Base-by-base conservation (phyloP, 495 filamentous ascomycete species). In the Penicillium longicatenatum region DNA sequence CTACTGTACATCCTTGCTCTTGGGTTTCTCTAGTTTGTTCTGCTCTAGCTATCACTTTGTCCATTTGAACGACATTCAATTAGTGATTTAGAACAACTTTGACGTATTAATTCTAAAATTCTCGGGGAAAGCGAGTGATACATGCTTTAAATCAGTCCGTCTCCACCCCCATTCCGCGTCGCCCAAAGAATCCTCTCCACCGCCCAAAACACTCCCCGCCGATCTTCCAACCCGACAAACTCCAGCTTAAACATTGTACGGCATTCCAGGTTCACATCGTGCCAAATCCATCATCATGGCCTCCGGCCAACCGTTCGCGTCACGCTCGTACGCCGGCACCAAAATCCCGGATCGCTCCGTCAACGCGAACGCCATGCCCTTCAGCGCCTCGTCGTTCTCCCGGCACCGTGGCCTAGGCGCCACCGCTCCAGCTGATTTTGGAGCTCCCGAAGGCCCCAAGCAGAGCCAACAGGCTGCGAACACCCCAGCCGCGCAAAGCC, bases 331-430 rank as follows among this genome's bases (percentile, higher is more conserved):
- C 63, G 71, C 70, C 42, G 69, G 75, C 53, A 67, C 73, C 54
- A 82, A 81, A 64, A 66, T 83, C 1, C 77, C 80, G 37, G 80
- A 83, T 24, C 80, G 80, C 39, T 77, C 78, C 4, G 47, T 72
- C 52, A 75, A 72, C 54, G 30, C 65, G 16, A 78, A 77, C 60
- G 68, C 73, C 39, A 66, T 73, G 52, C 74, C 78, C 10, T 81
- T 82, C 70, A 77, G 75, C 62, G 72, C 79, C 22, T 79, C 79
- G 0, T 75, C 77, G 1, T 77, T 78, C 65, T 69, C 74, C 33
- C 69, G 75, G 42, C 70, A 70, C 50, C 70, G 73, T 22, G 70
- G 66, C 29, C 57, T 74, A 14, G 73, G 64, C 19, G 63, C 58
- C 8, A 46, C 70, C 9, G 65, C 64, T 5, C 58, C 63, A 41